Conservation (phyloP, 2,329 filamentous ascomycete species). For the Monosporascus sp. region DNA sequence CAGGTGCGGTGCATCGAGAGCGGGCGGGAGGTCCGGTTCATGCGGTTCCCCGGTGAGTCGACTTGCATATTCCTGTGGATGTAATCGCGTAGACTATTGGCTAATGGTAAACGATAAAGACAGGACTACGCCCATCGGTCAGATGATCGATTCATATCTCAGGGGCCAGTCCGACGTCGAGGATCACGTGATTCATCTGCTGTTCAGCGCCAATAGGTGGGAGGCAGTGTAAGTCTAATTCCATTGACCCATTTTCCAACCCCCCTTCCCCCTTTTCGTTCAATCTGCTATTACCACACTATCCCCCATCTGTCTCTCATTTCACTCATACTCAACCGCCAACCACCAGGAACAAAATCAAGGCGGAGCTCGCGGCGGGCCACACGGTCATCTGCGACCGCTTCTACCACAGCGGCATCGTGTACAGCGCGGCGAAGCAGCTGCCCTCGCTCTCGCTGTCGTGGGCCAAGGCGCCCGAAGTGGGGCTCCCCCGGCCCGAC, state of each 20-base stretch:
- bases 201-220: slow-evolving; percentile 91
- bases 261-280: background rate
- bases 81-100: slow-evolving; percentile 1
- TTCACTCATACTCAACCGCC: background rate
- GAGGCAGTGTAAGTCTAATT: slow-evolving; percentile 53
- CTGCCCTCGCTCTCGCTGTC: slow-evolving; percentile 63
- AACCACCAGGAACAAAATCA: slow-evolving; percentile 45
- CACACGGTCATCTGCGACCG: slow-evolving; percentile 81
- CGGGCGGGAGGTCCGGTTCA: slow-evolving; percentile 45
- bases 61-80: background rate
- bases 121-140: slow-evolving; percentile 75
- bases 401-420: slow-evolving; percentile 91
- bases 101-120: slow-evolving; percentile 44
- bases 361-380: slow-evolving; percentile 54
- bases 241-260: background rate
- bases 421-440: slow-evolving; percentile 86
- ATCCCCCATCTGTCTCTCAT: background rate
- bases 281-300: background rate
- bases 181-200: slow-evolving; percentile 83
- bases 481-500: slow-evolving; percentile 83
- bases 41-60: slow-evolving; percentile 53
- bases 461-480: slow-evolving; percentile 82
- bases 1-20: slow-evolving; percentile 47
- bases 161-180: slow-evolving; percentile 68
- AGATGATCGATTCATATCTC: slow-evolving; percentile 82